Base-by-base conservation (phyloP, 495 filamentous ascomycete genomes). In the Xylaria scruposa region DNA sequence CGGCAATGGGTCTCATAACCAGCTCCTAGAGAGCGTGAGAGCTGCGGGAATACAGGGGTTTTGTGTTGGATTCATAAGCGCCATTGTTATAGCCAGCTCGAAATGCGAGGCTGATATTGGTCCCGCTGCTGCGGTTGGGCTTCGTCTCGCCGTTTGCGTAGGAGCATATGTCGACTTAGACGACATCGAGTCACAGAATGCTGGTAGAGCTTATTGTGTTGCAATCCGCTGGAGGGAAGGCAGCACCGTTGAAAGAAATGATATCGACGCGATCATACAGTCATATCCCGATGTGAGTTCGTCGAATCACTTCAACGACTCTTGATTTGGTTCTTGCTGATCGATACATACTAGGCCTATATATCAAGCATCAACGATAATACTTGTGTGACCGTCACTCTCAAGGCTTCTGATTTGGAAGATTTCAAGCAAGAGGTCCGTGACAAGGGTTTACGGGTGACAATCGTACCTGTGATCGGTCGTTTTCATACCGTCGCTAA, bases 31-130 rank as follows among this genome's bases (percentile, higher is more conserved):
- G 19, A 24, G 29, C n/a, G 65, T 67, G 15, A 49, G 38, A 38
- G 19, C 7, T 19, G 77, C 68, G 15, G 78, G 77, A 17, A 63
- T 76, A 24, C 79, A 81, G 51, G 80, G 80, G 0, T 83, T 84
- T 63, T 85, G 83, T 71, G 69, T 77, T 17, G 83, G 82, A 9
- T 76, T 83, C 65, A 74, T 85, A 8, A 74, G 77, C 26, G 82
- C 83, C 33, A 44, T 73, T 44, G 79, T 77, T 15, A 66, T 82
- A 1, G 77, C 78, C 31, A 73, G 63, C 64, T 74, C 77, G 2
- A 40, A 64, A 33, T 73, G 74, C 51, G 33, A 68, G 42, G 70
- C 64, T 17, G 78, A 78, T 12, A 9, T 81, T 49, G 71, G 40
- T 0, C 24, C n/a, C 9, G n/a, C 68, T 2, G 76, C 68, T 21